Evolutionary conservation across 495 filamentous ascomycete species (phyloP).

Genomic region (Hypoxylon lienhwacheense): DNA sequence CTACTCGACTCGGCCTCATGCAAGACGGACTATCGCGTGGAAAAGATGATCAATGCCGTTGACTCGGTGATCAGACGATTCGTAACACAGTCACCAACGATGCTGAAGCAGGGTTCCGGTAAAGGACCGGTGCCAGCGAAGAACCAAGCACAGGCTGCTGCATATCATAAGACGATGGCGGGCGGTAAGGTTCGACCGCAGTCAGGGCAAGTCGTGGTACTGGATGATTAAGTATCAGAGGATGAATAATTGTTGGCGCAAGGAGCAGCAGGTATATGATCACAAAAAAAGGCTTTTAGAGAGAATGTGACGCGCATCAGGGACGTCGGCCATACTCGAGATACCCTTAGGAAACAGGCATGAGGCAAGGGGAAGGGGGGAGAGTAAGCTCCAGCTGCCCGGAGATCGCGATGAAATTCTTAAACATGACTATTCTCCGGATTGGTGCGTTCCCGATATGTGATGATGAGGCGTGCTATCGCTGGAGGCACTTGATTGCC

Average conservation of each 20-base stretch:
- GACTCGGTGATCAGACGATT: conserved; percentile 35
- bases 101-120: conserved; percentile 28
- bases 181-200: conserved; percentile 26
- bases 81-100: conserved; percentile 28
- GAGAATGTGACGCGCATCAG: conserved; percentile 32
- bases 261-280: conserved; percentile 17
- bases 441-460: neutral
- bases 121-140: conserved; percentile 20
- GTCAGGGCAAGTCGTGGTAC: conserved; percentile 26
- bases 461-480: neutral
- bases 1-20: conserved; percentile 42
- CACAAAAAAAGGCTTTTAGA: conserved; percentile 8
- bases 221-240: conserved; percentile 30
- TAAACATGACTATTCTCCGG: conserved; percentile 18
- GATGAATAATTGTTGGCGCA: neutral
- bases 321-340: conserved; percentile 31
- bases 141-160: conserved; percentile 18
- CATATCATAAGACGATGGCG: conserved; percentile 31
- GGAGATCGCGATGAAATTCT: conserved; percentile 19
- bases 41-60: conserved; percentile 39
- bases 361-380: conserved; percentile 6
- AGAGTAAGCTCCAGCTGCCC: conserved; percentile 1
- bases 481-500: neutral
- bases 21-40: conserved; percentile 38
- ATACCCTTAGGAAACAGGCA: conserved; percentile 35